These are phyloP conservation scores for Sonneratia alba DNA, from an alignment of 345 rosid genomes.

Conservation along the genomic window DNA sequence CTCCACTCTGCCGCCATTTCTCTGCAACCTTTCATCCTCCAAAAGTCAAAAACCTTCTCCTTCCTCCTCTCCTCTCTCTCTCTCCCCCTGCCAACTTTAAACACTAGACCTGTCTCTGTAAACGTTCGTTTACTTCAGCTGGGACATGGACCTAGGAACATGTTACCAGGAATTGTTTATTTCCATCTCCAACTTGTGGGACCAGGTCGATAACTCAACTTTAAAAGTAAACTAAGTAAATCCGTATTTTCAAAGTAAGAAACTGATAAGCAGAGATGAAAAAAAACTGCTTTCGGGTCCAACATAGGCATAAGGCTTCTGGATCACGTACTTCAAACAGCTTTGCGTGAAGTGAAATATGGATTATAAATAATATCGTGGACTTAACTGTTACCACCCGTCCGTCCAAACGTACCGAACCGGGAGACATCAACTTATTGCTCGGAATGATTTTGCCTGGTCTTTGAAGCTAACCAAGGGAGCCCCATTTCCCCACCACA, in stretches of 20 bases:
- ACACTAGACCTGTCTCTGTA: background rate
- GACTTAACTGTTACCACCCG: background rate
- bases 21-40: background rate
- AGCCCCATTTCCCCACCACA: background rate
- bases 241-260: background rate
- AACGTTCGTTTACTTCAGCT: background rate
- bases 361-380: background rate
- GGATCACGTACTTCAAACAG: background rate
- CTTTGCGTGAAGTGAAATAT: background rate
- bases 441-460: slow-evolving; percentile 1
- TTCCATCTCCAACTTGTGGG: background rate
- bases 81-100: background rate
- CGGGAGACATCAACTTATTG: background rate
- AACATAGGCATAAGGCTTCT: background rate
- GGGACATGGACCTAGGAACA: background rate
- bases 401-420: background rate
- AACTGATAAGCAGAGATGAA: background rate
- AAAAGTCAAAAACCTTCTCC: background rate
- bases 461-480: slow-evolving; percentile 8
- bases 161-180: background rate
- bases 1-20: slow-evolving; percentile 4
- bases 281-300: background rate
- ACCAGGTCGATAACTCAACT: background rate
- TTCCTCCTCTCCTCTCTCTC: background rate
- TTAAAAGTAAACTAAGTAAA: background rate